Base-by-base conservation (phyloP, 2,329 filamentous ascomycete species). In the Aspergillus chevalieri region DNA sequence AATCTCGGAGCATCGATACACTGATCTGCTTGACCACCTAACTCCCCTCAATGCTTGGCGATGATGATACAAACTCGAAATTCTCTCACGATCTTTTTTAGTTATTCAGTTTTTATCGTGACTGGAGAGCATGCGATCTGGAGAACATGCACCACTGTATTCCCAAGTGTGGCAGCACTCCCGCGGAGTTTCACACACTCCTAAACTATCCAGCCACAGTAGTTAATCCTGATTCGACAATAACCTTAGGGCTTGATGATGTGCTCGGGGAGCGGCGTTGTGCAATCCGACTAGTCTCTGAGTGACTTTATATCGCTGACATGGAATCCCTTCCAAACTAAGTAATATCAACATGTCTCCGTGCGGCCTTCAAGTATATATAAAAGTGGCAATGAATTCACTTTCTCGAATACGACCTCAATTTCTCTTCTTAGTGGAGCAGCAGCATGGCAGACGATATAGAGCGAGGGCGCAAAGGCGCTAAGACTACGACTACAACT, bases 221-320 rank as follows among this genome's bases (percentile, higher is more conserved):
- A 30, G 7, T 12, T 9, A 12, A 30, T 4, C 26, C 26, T 30
- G 26, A 30, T 30, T 30, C 26, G 26, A 30, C 4, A 5, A 12
- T 28, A 10, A 10, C 2, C 26, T 30, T 30, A 30, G 26, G 26
- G 15, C 34, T 36, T n/a, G 56, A 60, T 60, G 58, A 57, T 57
- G 58, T 60, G 58, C 58, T 60, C 54, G 52, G 48, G 49, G 51
- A 44, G 44, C 41, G 26, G 43, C 42, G 28, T 60, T 52, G 52
- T 60, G 58, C 51, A 47, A 60, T 60, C 39, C 19, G 22, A 19
- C 42, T 56, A 51, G 48, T 45, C 43, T 47, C 46, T 47, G 49
- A n/a, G 44, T 26, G 61, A 51, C 19, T 10, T 5, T 30, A 30
- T 38, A 17, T n/a, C 17, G 34, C 34, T 19, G 34, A 38, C 34